Base-by-base conservation (phyloP, 495 filamentous ascomycete species). In the Penicillium fimorum region DNA sequence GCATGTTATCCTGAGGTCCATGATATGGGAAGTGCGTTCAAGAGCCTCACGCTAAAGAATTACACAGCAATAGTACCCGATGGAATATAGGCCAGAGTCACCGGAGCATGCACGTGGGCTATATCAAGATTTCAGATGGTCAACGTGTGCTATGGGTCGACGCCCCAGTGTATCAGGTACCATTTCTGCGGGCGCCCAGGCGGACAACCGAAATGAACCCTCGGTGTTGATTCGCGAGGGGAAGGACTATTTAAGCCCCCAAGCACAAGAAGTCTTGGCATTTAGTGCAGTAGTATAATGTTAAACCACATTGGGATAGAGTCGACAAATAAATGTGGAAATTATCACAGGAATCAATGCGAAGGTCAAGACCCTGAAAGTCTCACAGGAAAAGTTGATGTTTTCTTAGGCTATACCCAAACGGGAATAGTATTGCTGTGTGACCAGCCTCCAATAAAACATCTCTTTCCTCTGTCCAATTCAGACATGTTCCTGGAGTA, bases 361-460 rank as follows among this genome's bases (percentile, higher is more conserved):
- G 2, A 3, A 2, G 5, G 11, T 4, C 4, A 13, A 15, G 13
- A 35, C 12, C 13, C 33, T 35, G 33, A 15, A 35, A 15, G 33
- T 35, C 4, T 15, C 33, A 15, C 12, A 12, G 7, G 7, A 11
- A 12, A 32, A 7, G 29, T 30, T 30, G 9, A 15, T 35, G 10
- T n/a, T 27, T 24, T 45, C 20, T 7, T 13, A 29, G 13, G 7
- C 46, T 29, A 48, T 48, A 25, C 48, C 48, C 2, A 10, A 37
- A 37, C 2, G 12, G 32, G 47, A 9, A 17, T 51, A 51, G 48
- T 40, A 15, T 27, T 12, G 2, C 11, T 4, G 30, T 15, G 47
- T 7, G 11, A 37, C 24, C 48, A 51, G 47, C 47, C 47, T 49
- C 50, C 50, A 42, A 33, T 42, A 8, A 8, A 29, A 41, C 12